phyloP scores from a whole-genome alignment of 2,329 filamentous ascomycete genomes.

The Phoma sp. region DNA sequence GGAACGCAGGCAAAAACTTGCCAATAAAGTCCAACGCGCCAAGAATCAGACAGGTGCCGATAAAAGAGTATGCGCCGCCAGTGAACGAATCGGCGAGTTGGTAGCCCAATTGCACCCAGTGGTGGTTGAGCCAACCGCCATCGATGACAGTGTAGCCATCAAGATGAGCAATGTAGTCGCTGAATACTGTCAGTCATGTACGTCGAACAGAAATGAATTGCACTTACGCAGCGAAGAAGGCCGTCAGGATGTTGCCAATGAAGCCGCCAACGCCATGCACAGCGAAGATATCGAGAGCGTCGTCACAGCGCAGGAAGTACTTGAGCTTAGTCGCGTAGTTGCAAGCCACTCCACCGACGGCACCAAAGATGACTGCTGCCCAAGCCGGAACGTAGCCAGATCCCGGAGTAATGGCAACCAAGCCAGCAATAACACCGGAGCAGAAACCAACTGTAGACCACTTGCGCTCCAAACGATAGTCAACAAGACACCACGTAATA shows the following conservation, averaged over 20 bases:
- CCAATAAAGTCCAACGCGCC: slow-evolving; percentile 66
- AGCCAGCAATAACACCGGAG: slow-evolving; percentile 83
- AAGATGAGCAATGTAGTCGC: slow-evolving; percentile 80
- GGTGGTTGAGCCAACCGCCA: slow-evolving; percentile 81
- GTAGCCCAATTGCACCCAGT: slow-evolving; percentile 84
- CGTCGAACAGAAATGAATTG: no score
- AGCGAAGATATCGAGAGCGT: slow-evolving; percentile 78
- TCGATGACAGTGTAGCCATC: slow-evolving; percentile 71
- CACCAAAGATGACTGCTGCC: slow-evolving; percentile 80
- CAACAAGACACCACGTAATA: slow-evolving; percentile 86
- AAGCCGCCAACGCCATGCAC: slow-evolving; percentile 66
- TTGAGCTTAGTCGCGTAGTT: slow-evolving; percentile 94
- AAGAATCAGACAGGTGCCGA: slow-evolving; percentile 77
- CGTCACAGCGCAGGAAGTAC: slow-evolving; percentile 79
- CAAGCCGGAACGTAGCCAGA: slow-evolving; percentile 86
- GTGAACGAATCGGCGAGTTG: slow-evolving; percentile 82
- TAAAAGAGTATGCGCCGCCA: slow-evolving; percentile 79
- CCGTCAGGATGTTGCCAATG: slow-evolving; percentile 64
- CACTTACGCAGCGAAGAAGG: slow-evolving; percentile 76
- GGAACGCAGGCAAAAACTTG: slow-evolving; percentile 77
- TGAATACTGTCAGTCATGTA: slow-evolving; percentile 24
- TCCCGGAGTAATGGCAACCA: slow-evolving; percentile 87
- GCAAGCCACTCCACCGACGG: slow-evolving; percentile 76
- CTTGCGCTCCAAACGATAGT: slow-evolving; percentile 87
- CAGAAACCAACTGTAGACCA: slow-evolving; percentile 95